Conservation (phyloP, 148 eudicot genomes). For the Fagopyrum homotropicum region DNA sequence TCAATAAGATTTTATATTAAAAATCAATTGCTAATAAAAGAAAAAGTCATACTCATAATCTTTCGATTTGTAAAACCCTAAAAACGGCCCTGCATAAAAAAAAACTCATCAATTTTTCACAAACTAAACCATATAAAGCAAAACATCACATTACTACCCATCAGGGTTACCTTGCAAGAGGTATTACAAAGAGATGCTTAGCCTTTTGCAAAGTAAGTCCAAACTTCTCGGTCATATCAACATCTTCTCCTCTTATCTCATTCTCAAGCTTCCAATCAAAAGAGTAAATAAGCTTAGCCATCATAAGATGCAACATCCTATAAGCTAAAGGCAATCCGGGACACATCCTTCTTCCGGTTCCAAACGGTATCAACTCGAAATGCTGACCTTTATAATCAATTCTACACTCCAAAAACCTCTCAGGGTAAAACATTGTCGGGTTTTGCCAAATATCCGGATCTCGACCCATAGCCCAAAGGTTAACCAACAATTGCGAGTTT, state of each 20-base stretch:
- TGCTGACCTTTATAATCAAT: constrained; percentile 41
- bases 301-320: constrained; percentile 5
- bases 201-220: constrained; percentile 32
- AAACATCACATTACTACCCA: too few relatives aligned
- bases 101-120: too few relatives aligned
- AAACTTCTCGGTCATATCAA: constrained; percentile 34
- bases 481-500: constrained; percentile 41
- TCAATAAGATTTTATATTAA: too few relatives aligned
- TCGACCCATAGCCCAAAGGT: constrained; percentile 50
- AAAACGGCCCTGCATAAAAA: too few relatives aligned
- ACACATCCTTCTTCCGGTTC: constrained; percentile 49
- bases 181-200: not conserved
- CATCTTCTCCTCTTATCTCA: constrained; percentile 12
- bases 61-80: too few relatives aligned
- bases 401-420: constrained; percentile 34
- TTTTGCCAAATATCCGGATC: constrained; percentile 37
- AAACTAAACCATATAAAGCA: too few relatives aligned
- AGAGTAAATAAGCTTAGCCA: constrained; percentile 32
- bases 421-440: constrained; percentile 33
- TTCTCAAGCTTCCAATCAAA: constrained; percentile 39
- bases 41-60: too few relatives aligned
- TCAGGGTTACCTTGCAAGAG: not conserved
- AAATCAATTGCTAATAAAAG: too few relatives aligned
- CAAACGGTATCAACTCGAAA: constrained; percentile 49
- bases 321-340: constrained; percentile 37